Base-by-base conservation (phyloP, 2,329 filamentous ascomycete genomes). In the Colletotrichum somersetense region DNA sequence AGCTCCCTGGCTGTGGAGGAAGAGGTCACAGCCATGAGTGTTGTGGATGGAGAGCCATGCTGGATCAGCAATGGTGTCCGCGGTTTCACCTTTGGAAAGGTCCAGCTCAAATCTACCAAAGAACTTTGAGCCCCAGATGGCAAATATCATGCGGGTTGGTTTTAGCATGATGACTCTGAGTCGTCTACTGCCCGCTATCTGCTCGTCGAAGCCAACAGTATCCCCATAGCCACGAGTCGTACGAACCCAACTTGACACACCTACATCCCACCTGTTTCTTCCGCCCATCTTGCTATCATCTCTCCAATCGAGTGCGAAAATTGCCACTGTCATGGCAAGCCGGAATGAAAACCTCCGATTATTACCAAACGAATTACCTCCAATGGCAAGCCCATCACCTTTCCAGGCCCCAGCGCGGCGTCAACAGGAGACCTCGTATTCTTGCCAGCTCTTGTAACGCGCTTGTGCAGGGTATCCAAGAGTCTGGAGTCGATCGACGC, bases 51-150 rank as follows among this genome's bases (percentile, higher is more conserved):
- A 1, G 95, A 98, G 80, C 87, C 91, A 65, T 92, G 95, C 73
- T 97, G 94, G 93, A 83, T 98, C 65, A 97, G 95, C 80, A 98
- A 96, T 80, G 95, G 93, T 0, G 92, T 96, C 1, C 88, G 92
- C 74, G 96, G 96, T 0, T 97, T 97, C 75, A 85, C 91, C 16
- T 83, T 80, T 69, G 89, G 87, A 0, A 83, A 75, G 52, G 74
- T 88, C 44, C 75, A 73, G 23, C 73, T 84, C 18, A 66, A 67
- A 5, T 64, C 65, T 10, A 50, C 70, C 33, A 58, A 44, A 44
- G 4, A 10, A 30, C 10, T 14, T 44, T 56, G 40, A 66, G 38
- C 20, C 18, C 20, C 8, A n/a, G 12, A 18, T 5, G 8, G 3
- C 44, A 5, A 18, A 53, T 38, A 20, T 38, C 33, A 14, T 44